Evolutionary conservation across 345 rosid species (phyloP).

Genomic region (Citrus medica): DNA sequence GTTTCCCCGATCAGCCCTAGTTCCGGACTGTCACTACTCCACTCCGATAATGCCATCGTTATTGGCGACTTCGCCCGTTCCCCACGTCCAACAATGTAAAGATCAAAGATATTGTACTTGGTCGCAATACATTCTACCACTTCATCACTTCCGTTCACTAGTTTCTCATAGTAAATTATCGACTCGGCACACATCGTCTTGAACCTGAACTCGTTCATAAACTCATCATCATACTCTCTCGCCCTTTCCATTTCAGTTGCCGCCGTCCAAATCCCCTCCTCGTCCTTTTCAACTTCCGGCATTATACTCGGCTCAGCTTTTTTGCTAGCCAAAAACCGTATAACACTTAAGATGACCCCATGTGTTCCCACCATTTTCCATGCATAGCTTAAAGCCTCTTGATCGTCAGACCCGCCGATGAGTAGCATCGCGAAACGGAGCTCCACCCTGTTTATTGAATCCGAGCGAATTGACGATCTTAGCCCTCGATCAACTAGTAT

Average conservation of each 20-base stretch:
- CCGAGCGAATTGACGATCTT: not conserved
- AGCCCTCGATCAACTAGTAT: conserved; percentile 32
- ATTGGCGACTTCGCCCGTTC: conserved; percentile 8
- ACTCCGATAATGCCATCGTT: conserved; percentile 24
- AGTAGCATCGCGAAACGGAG: conserved; percentile 21
- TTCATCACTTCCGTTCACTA: conserved; percentile 16
- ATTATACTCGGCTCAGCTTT: not conserved
- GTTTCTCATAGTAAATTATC: conserved; percentile 25
- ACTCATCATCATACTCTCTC: conserved; percentile 4
- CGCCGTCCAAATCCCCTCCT: not conserved
- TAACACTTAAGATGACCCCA: conserved; percentile 5
- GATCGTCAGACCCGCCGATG: conserved; percentile 26
- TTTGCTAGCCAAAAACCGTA: conserved; percentile 13
- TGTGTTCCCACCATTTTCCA: conserved; percentile 20
- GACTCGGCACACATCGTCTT: conserved; percentile 22
- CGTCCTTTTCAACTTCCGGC: not conserved
- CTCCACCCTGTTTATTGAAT: not conserved
- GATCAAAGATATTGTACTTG: conserved; percentile 18
- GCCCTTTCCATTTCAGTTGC: not conserved
- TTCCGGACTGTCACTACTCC: conserved; percentile 27
- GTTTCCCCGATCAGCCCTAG: conserved; percentile 34
- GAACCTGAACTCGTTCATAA: conserved; percentile 35
- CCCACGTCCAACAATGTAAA: conserved; percentile 39
- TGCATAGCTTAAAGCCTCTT: conserved; percentile 29
- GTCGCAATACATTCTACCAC: conserved; percentile 8